Base-by-base conservation (phyloP, 192 early-diverging fungal species). In the Pilaira anomala region DNA sequence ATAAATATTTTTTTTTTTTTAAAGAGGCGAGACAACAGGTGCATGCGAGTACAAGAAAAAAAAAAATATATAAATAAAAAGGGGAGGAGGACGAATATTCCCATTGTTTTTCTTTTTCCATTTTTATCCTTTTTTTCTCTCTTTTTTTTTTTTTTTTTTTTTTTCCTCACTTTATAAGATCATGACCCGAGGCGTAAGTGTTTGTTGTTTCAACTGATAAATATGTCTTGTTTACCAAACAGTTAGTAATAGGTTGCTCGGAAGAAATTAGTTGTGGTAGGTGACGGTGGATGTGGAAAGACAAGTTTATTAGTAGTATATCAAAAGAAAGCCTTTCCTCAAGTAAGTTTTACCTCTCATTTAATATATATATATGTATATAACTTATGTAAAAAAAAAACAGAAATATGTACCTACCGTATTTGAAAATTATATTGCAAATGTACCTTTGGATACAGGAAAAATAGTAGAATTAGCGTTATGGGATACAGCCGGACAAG, bases 221-320 rank as follows among this genome's bases (percentile, higher is more conserved):
- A 16, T 14, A n/a, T 16, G 13, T 49, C 26, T 26, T 28, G 4
- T 44, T 7, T 6, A 50, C 42, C 30, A 45, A 19, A n/a, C 41
- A 13, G 5, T 48, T 7, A 52, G 18, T 21, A 18, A 52, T 57
- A 69, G 67, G 40, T 69, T 41, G 42, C 67, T 48, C 59, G 71
- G 25, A 80, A 85, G 63, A 92, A 92, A 63, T 78, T 92, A 46
- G 91, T 92, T 36, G 84, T 90, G 28, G 90, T 92, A 55, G 91
- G 91, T 26, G 90, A 92, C 71, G 91, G 91, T 60, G 86, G 83
- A 28, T 88, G 88, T 53, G 89, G 91, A 16, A 93, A 93, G 69
- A 92, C 91, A 2, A 84, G 82, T 54, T 75, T 92, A 52, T 71
- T 92, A 13, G 88, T 87, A 24, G 85, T 87, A n/a, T 90, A 83